Conservation (phyloP, 2,329 filamentous ascomycete species). For the Gnomoniopsis sp. region DNA sequence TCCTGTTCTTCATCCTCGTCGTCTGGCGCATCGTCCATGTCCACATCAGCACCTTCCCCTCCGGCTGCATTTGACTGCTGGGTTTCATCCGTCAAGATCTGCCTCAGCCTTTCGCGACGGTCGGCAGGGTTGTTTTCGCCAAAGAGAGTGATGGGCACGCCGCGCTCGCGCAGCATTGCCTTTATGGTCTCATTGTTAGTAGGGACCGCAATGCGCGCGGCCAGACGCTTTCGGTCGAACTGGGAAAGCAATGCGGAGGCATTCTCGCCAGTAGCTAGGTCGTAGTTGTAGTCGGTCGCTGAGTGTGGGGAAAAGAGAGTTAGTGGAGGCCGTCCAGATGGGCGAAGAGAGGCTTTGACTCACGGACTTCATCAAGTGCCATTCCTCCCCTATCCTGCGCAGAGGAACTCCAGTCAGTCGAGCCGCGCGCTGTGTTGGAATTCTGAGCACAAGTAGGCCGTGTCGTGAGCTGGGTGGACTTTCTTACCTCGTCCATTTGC, state of each 20-base stretch:
- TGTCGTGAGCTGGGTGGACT: slow-evolving; percentile 11
- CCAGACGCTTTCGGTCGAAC: slow-evolving; percentile 86
- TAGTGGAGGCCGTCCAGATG: neutral
- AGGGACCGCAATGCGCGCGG: slow-evolving; percentile 84
- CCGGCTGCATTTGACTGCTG: slow-evolving; percentile 53
- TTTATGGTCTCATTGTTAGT: slow-evolving; percentile 90
- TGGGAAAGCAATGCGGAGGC: slow-evolving; percentile 82
- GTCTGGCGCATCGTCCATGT: slow-evolving; percentile 55
- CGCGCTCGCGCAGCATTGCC: slow-evolving; percentile 74
- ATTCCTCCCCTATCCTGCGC: slow-evolving; percentile 36
- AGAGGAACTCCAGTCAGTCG: slow-evolving; percentile 24
- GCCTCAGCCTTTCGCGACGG: slow-evolving; percentile 79
- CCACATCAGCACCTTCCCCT: slow-evolving; percentile 52
- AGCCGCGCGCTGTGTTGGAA: slow-evolving; percentile 20
- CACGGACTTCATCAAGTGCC: slow-evolving; percentile 47
- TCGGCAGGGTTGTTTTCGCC: slow-evolving; percentile 79
- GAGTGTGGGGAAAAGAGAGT: slow-evolving; percentile 1
- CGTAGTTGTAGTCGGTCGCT: slow-evolving; percentile 76
- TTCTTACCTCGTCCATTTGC: slow-evolving; percentile 61
- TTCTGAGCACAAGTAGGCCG: slow-evolving; percentile 19
- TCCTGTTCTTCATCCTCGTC: slow-evolving; percentile 71
- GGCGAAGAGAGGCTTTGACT: slow-evolving; percentile 15
- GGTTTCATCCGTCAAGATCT: slow-evolving; percentile 70
- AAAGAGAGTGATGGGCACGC: slow-evolving; percentile 92
- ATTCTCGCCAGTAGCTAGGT: slow-evolving; percentile 72